Evolutionary conservation across 2,329 filamentous ascomycete species (phyloP), one percentile per base, ranked within the genome.

Genomic region (Xylariaceae sp.): DNA sequence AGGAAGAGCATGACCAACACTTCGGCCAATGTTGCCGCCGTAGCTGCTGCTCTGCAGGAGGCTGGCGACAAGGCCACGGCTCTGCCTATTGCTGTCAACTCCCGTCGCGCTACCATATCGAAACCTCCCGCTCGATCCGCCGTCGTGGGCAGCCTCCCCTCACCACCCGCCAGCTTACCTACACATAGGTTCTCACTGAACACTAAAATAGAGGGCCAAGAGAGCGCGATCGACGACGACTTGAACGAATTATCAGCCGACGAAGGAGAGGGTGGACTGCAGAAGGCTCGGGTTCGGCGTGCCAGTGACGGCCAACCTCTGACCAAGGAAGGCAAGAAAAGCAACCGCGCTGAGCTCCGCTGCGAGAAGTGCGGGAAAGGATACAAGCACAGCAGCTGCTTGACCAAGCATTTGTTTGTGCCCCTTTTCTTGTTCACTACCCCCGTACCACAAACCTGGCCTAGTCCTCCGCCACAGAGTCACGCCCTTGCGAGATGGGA

Each of bases 341-440:
- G 80, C 66, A 86, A 81, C 70, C 80, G 83, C 60, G 81, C 83
- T 60, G 91, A 97, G 66, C 81, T 98, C 64, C 89, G 87, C 68
- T 98, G 93, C 74, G 89, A 95, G 64, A 91, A 90, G 70, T 98
- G 93, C 75, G 91, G 91, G 68, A 98, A 98, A 79, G 89, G 89
- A 71, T 98, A 98, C 81, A 98, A 98, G 83, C 93, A 98, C 79
- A 95, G 90, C 82, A 97, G 93, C 76, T 98, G 93, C 82, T 82
- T 98, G 76, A 94, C 88, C 66, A 98, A 97, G 81, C 93, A 98
- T 83, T 85, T 96, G 93, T 97, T 83, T 81, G 93, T 95, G 77
- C 73, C 77, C 81, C 77, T 73, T 70, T 69, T 70, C 69, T 70
- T 67, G 63, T 64, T 63, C 60, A 57, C 53, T 57, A 55, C 62